Conservation (phyloP, 2,329 filamentous ascomycete species). For the Leptographium flavum region DNA sequence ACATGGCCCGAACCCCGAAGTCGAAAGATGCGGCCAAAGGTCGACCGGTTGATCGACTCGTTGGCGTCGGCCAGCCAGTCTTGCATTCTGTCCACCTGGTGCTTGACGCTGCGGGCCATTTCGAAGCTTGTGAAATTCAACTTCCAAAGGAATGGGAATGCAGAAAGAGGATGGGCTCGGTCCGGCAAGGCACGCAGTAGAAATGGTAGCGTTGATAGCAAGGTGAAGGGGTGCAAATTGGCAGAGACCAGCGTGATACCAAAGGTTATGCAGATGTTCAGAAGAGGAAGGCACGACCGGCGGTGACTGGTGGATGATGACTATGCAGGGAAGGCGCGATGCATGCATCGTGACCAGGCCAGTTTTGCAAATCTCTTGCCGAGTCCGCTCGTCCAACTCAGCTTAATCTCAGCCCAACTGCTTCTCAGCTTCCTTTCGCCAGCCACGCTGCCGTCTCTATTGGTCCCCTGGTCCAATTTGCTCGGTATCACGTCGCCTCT, state of each 20-base stretch:
- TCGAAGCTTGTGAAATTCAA: neutral
- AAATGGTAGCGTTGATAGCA: no score
- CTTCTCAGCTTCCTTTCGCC: no score
- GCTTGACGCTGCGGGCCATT: slow-evolving; percentile 22
- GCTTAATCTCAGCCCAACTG: no score
- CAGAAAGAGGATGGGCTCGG: neutral
- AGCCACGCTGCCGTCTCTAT: no score
- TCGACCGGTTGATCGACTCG: slow-evolving; percentile 24
- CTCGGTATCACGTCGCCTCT: neutral
- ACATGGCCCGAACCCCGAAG: slow-evolving; percentile 57
- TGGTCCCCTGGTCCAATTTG: no score
- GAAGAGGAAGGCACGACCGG: neutral
- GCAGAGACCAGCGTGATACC: neutral
- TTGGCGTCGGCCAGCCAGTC: slow-evolving; percentile 33
- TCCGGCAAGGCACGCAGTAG: no score
- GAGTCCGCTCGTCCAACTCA: no score
- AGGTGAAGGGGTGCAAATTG: neutral
- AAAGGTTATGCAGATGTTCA: neutral
- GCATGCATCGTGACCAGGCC: no score
- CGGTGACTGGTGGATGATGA: no score
- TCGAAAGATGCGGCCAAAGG: slow-evolving; percentile 47
- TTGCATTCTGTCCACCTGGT: slow-evolving; percentile 39
- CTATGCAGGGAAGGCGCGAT: no score
- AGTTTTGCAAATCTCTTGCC: no score
- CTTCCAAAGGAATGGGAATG: neutral